These are phyloP conservation scores for Favolaschia claudopus DNA, from an alignment of 768 basidiomycete genomes.

Conservation along the genomic window DNA sequence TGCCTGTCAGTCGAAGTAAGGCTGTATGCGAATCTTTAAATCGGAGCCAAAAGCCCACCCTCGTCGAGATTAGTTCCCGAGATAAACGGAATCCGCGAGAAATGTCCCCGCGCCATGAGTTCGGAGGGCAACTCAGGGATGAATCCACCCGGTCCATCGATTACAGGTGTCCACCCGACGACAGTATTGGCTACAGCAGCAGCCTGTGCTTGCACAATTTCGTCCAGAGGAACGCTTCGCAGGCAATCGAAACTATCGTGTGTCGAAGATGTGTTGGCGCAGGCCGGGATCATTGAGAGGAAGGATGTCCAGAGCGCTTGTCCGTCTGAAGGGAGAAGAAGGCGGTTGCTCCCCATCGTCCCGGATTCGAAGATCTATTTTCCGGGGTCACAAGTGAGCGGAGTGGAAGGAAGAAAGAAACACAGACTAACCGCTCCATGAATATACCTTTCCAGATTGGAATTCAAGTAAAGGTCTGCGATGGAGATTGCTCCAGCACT, in stretches of 20 bases:
- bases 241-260: slow-evolving; percentile 41
- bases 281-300: slow-evolving; percentile 35
- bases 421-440: slow-evolving; percentile 35
- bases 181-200: slow-evolving; percentile 30
- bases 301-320: slow-evolving; percentile 39
- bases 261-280: slow-evolving; percentile 31
- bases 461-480: slow-evolving; percentile 42
- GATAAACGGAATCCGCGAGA: slow-evolving; percentile 50
- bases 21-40: background rate
- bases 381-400: background rate
- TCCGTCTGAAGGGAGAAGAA: slow-evolving; percentile 35
- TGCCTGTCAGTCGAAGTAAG: slow-evolving; percentile 33
- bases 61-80: slow-evolving; percentile 53
- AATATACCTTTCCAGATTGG: slow-evolving; percentile 33
- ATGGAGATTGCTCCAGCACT: slow-evolving; percentile 56
- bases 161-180: slow-evolving; percentile 43
- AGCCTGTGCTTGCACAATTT: slow-evolving; percentile 34
- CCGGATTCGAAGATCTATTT: slow-evolving; percentile 57
- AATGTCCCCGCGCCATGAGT: slow-evolving; percentile 39
- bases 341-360: slow-evolving; percentile 35
- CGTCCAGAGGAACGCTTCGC: slow-evolving; percentile 32
- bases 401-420: background rate
- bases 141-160: slow-evolving; percentile 49
- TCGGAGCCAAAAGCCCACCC: slow-evolving; percentile 35
- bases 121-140: slow-evolving; percentile 45